These are phyloP conservation scores for Rhizophagus clarus DNA, from an alignment of 192 early-diverging fungal genomes.

Conservation along the genomic window DNA sequence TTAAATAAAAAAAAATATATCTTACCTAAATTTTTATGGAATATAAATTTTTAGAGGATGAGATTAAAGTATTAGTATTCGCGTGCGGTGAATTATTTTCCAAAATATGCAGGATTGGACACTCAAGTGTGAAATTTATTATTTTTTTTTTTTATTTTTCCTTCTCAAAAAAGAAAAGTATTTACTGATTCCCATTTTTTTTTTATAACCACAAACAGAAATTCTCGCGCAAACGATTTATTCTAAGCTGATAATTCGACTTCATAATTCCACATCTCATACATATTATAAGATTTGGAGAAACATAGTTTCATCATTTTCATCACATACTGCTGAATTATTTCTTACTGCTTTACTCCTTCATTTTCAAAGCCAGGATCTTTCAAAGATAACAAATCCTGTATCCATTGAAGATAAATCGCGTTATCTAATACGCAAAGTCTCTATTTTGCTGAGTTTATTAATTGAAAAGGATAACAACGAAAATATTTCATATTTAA, in stretches of 20 bases:
- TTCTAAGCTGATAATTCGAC: background rate
- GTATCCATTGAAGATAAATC: slow-evolving; percentile 11
- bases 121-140: slow-evolving; percentile 18
- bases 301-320: background rate
- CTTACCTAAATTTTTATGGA: background rate
- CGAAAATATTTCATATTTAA: background rate
- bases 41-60: slow-evolving; percentile 7
- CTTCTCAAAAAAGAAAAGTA: background rate
- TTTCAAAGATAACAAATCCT: background rate
- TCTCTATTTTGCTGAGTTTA: background rate
- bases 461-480: slow-evolving; percentile 18
- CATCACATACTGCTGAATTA: slow-evolving; percentile 1
- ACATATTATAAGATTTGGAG: slow-evolving; percentile 23
- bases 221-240: slow-evolving; percentile 5
- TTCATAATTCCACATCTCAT: background rate
- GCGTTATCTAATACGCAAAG: slow-evolving; percentile 12
- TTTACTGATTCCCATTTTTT: background rate
- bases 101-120: slow-evolving; percentile 30
- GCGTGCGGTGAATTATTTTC: slow-evolving; percentile 27
- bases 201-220: slow-evolving; percentile 2
- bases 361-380: background rate
- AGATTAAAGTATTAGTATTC: slow-evolving; percentile 7
- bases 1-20: background rate
- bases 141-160: background rate
- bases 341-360: slow-evolving; percentile 15